Evolutionary conservation across 257 asterid species (phyloP), one percentile per base, ranked within the genome.

Genomic region (Plantago ovata): DNA sequence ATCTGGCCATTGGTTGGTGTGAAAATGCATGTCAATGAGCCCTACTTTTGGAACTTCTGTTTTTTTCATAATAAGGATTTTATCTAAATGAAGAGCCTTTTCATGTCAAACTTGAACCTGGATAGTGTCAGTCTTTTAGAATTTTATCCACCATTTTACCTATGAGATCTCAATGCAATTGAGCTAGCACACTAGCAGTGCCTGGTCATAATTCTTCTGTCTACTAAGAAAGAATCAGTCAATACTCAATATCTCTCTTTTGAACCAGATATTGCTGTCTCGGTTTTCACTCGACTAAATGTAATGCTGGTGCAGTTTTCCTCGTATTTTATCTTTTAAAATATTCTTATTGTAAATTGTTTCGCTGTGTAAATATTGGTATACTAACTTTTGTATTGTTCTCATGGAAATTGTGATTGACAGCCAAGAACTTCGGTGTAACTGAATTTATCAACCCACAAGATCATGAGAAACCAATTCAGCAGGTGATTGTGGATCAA

Each of bases 371-470:
- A 18, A 56, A 66, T 24, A 38, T 5, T 67, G 21, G 13, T 49
- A 24, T 24, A 24, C 32, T 49, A n/a, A 28, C 20, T 28, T 7
- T 52, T n/a, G 33, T 55, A 42, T 14, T 18, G 13, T 46, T 15
- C 53, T 38, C 60, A 23, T 66, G 38, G 56, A 57, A 63, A 62
- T 57, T 45, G 40, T 56, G 57, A 66, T 60, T 42, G 45, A 61
- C 86, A 89, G 96, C 96, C 16, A 89, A 93, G 81, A 68, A 81
- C 19, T 89, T 93, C 60, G 99, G 99, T 13, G 97, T 78, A 76
- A 89, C 85, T 58, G 97, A 93, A 70, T 93, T 89, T 56, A 79
- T 93, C 85, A 93, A 93, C 73, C 99, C 99, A 13, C 86, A 86
- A 65, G 97, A 93, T 56, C 95, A 89, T 16, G 96, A 89, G 46